Conservation (phyloP, 2,329 filamentous ascomycete genomes). For the Penicillium sp. region DNA sequence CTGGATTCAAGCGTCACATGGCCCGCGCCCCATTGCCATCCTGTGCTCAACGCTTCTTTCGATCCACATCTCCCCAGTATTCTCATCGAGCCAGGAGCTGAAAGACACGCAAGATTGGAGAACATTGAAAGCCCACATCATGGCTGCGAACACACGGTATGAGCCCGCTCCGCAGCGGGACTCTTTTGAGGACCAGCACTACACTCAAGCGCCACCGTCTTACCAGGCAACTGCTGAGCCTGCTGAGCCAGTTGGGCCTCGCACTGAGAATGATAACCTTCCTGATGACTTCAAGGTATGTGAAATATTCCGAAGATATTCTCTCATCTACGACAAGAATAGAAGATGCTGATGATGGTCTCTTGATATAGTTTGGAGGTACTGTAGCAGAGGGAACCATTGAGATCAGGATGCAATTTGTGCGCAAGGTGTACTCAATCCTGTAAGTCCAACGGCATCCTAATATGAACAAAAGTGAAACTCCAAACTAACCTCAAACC, state of each 20-base stretch:
- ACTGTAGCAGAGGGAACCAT: constrained; percentile 90
- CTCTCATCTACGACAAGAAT: not conserved
- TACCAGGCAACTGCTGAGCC: constrained; percentile 67
- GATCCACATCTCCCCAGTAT: not conserved
- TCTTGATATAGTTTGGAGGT: constrained; percentile 71
- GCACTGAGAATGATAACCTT: constrained; percentile 83
- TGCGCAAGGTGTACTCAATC: constrained; percentile 97
- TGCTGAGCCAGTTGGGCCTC: constrained; percentile 57
- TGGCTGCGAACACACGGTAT: constrained; percentile 81
- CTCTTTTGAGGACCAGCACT: constrained; percentile 71
- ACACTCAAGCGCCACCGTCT: constrained; percentile 77
- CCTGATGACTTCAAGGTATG: constrained; percentile 94
- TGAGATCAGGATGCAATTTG: constrained; percentile 94
- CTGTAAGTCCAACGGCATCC: constrained; percentile 53
- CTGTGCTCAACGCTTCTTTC: constrained; percentile 3
- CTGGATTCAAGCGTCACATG: constrained; percentile 17
- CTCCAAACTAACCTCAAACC: not conserved
- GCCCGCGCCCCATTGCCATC: constrained; percentile 5
- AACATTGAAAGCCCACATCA: constrained; percentile 35
- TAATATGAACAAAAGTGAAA: not conserved
- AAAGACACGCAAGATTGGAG: not conserved
- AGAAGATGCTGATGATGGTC: not conserved
- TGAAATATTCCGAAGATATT: not conserved
- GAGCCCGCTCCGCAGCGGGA: constrained; percentile 80
- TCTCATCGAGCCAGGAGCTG: not conserved